A percentile compares a stretch with the other conserved stretches of the same genome.
Conservation (phyloP, 1,284 basidiomycete genomes). For the Microstroma glucosiphilum region DNA sequence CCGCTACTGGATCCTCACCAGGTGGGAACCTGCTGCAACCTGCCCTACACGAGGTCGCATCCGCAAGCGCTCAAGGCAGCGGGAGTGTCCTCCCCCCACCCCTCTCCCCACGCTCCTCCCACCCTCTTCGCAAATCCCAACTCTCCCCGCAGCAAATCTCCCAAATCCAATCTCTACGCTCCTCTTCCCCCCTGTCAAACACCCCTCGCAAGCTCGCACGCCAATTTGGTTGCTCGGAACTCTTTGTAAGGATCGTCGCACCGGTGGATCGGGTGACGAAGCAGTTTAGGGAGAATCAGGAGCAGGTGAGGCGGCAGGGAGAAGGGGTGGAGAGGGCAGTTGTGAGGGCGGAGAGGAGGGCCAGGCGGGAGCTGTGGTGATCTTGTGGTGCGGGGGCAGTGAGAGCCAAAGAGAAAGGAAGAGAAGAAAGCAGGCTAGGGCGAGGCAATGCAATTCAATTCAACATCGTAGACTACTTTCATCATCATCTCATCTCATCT, state of each 20-base stretch:
- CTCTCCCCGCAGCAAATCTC: constrained; percentile 33
- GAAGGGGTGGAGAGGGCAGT: constrained; percentile 42
- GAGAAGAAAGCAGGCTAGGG: too few relatives aligned
- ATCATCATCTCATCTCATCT: too few relatives aligned
- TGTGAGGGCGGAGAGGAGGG: constrained; percentile 13
- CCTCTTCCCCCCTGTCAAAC: constrained; percentile 27
- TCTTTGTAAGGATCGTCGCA: constrained; percentile 42
- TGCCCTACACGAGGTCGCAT: not conserved
- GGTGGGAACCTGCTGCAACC: not conserved
- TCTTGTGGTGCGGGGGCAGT: too few relatives aligned
- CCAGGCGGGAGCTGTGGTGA: constrained; percentile 16
- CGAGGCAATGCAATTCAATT: too few relatives aligned
- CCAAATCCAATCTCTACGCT: constrained; percentile 36
- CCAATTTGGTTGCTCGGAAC: constrained; percentile 33
- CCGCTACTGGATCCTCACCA: constrained; percentile 11
- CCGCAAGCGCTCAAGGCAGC: not conserved
- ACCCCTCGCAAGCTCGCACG: constrained; percentile 33
- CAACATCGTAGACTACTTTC: too few relatives aligned
- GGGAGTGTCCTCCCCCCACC: not conserved
- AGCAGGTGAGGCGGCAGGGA: constrained; percentile 20
- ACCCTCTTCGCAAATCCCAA: not conserved
- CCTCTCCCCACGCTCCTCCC: not conserved
- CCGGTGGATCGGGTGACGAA: constrained; percentile 32
- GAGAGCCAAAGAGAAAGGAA: too few relatives aligned
- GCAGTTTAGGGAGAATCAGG: constrained; percentile 23